A percentile compares a stretch with the other conserved stretches of the same genome.
Evolutionary conservation across 2,329 filamentous ascomycete species (phyloP).

Genomic region (Phoma sp.): DNA sequence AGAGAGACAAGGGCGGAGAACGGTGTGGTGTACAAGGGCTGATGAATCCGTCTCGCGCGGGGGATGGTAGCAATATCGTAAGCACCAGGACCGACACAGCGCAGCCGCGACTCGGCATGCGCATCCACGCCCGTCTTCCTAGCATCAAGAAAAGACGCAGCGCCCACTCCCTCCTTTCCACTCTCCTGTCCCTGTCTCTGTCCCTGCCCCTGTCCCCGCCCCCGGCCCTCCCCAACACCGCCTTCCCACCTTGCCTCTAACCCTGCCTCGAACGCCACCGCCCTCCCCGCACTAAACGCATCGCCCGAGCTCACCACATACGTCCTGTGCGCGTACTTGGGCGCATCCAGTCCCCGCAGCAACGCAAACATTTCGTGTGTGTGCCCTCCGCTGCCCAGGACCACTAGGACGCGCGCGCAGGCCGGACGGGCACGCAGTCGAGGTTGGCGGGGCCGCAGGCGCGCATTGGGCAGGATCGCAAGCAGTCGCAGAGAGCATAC

Average conservation of each 20-base stretch:
- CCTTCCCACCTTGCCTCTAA: constrained; percentile 26
- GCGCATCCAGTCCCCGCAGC: constrained; percentile 63
- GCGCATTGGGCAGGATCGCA: constrained; percentile 46
- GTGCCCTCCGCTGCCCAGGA: constrained; percentile 92
- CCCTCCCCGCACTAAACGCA: constrained; percentile 68
- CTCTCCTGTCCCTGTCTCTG: not conserved
- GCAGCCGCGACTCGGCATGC: no score
- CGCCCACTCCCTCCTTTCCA: not conserved
- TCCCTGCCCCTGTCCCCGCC: not conserved
- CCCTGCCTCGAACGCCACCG: constrained; percentile 66
- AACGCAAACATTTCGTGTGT: constrained; percentile 93
- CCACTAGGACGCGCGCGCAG: constrained; percentile 71
- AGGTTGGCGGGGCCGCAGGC: constrained; percentile 13
- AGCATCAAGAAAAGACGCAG: no score
- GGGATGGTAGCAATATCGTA: constrained; percentile 73
- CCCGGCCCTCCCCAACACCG: not conserved
- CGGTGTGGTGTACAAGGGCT: constrained; percentile 75
- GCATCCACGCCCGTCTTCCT: no score
- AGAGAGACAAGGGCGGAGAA: constrained; percentile 71
- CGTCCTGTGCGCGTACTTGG: constrained; percentile 67
- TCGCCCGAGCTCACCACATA: constrained; percentile 85
- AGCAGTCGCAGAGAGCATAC: constrained; percentile 47
- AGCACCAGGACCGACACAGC: constrained; percentile 42
- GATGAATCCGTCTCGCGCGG: constrained; percentile 81
- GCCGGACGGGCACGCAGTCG: constrained; percentile 33